Conservation (phyloP, 179 eudicot genomes). For the Camellia oleifera region DNA sequence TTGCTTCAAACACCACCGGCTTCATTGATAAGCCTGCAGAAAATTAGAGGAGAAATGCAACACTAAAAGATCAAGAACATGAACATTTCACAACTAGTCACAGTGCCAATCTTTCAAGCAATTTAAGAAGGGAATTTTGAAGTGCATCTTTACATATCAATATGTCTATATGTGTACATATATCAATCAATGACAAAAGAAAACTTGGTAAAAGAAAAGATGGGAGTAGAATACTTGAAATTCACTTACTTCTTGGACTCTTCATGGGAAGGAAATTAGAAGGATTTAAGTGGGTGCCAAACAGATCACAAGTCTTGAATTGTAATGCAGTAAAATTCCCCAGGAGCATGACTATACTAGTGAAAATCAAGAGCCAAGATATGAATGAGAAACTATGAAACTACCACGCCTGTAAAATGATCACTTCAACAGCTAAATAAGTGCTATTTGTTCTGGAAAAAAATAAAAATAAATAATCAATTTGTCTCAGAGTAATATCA, state of each 20-base stretch:
- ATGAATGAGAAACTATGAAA: not conserved
- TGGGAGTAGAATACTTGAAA: not conserved
- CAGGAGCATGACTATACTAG: constrained; percentile 33
- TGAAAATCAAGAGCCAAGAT: not conserved
- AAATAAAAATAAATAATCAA: not conserved
- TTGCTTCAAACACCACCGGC: constrained; percentile 53
- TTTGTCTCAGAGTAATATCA: constrained; percentile 3
- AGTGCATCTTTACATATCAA: not conserved
- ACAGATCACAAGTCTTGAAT: constrained; percentile 33
- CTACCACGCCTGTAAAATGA: not conserved
- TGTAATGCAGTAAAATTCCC: constrained; percentile 27
- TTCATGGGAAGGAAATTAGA: constrained; percentile 27
- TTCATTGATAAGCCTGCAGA: constrained; percentile 39
- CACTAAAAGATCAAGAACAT: constrained; percentile 4
- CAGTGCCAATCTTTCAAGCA: not conserved
- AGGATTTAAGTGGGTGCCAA: constrained; percentile 27
- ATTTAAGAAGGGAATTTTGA: not conserved
- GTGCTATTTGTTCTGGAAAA: not conserved
- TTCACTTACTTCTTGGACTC: constrained; percentile 39
- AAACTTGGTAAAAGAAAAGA: not conserved
- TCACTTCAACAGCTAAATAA: not conserved
- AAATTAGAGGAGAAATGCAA: not conserved
- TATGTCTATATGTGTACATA: not conserved
- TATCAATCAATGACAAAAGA: not conserved
- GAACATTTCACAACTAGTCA: too few species aligned